These are phyloP conservation scores for Cylindrotheca fusiformis DNA, from an alignment of 108 stramenopile genomes.

Conservation along the genomic window DNA sequence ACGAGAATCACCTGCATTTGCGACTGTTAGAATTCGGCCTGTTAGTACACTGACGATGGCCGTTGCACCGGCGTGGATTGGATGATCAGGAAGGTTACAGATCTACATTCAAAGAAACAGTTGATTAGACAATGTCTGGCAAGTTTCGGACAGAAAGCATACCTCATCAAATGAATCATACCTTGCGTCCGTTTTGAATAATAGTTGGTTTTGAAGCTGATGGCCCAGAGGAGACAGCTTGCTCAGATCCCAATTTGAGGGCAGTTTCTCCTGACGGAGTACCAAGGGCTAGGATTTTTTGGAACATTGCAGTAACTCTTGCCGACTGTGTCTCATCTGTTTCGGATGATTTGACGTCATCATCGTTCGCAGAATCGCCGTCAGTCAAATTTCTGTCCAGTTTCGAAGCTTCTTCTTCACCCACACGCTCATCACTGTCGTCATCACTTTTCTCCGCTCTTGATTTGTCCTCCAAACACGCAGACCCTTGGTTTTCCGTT, in stretches of 20 bases:
- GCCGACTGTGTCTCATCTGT: not conserved
- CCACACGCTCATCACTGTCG: slow-evolving; percentile 37
- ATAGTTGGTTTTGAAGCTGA: slow-evolving; percentile 18
- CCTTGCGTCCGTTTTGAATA: slow-evolving; percentile 46
- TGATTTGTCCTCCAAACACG: not conserved
- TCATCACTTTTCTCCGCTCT: slow-evolving; percentile 24
- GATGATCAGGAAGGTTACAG: slow-evolving; percentile 90
- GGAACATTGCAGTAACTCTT: slow-evolving; percentile 27
- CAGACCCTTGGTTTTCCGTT: not conserved
- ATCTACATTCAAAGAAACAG: slow-evolving; percentile 25
- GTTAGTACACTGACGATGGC: slow-evolving; percentile 86
- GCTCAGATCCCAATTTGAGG: not conserved
- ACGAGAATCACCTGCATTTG: slow-evolving; percentile 91
- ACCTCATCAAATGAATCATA: slow-evolving; percentile 6
- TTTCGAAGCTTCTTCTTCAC: slow-evolving; percentile 40
- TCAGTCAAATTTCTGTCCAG: slow-evolving; percentile 31
- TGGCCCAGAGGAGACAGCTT: not conserved
- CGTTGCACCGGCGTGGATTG: slow-evolving; percentile 94
- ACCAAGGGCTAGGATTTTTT: slow-evolving; percentile 34
- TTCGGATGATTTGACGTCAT: slow-evolving; percentile 8
- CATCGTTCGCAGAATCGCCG: slow-evolving; percentile 21
- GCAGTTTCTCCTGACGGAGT: not conserved
- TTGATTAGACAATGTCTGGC: not conserved
- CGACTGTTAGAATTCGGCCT: slow-evolving; percentile 78
- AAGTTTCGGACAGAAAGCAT: not conserved